Base-by-base conservation (phyloP, 2,329 filamentous ascomycete genomes). In the Biscogniauxia marginata region DNA sequence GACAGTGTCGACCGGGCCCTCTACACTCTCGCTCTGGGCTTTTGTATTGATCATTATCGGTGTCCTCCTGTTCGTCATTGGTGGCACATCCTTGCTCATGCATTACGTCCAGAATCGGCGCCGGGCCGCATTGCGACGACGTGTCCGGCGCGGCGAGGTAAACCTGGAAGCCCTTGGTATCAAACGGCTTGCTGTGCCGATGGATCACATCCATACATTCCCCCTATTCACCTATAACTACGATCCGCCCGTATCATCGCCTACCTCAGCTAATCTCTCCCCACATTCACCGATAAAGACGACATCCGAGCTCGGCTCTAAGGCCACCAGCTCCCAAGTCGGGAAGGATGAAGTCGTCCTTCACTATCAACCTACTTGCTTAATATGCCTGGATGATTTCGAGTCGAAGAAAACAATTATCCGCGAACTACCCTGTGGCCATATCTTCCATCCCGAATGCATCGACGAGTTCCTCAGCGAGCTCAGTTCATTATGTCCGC, bases 401-500 rank as follows among this genome's bases (percentile, higher is more conserved):
- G 81, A 88, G 23, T 82, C 85, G 16, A 82, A 84, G 39, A 75
- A 80, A 18, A 88, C 90, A 0, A 83, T 86, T 19, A 92, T 98
- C 54, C 88, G 92, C 54, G 90, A 97, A 73, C 79, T 98, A 2
- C 86, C 91, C 0, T 99, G 95, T 65, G 86, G 89, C 0, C 95
- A 99, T 70, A 93, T 98, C 55, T 99, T 93, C 73, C 93, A 99
- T 63, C 88, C 90, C 0, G 88, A 90, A 62, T 99, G 95, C 68
- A 93, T 98, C 61, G 93, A 98, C 68, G 83, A 87, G 20, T 96
- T 95, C 66, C 78, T 98, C 11, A 80, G 82, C 46, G 81, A 86
- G 53, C 88, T 88, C 68, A 96, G 90, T 69, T 96, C 90, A 18
- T 79, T 97, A 1, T 99, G 95, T 67, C 93, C 95, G 0, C 79